Evolutionary conservation across 2,329 filamentous ascomycete genomes (phyloP), one percentile per base, ranked within the genome.

Genomic region (Ophiostoma himal-ulmi): DNA sequence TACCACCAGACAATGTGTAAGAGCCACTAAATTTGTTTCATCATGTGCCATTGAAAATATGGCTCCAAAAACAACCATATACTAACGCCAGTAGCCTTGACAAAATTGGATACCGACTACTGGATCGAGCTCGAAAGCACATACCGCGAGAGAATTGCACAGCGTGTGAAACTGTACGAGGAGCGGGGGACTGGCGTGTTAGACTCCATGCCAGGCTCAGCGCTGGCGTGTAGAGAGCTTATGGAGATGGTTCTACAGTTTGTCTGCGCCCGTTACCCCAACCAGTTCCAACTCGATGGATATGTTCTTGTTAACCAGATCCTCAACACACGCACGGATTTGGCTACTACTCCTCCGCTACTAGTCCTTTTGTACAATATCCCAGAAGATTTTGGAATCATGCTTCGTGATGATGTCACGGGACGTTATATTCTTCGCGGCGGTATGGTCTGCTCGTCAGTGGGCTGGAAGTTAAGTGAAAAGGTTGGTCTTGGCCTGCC

Each of bases 1-100:
- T 96, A 96, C 76, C 91, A 95, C 77, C 93, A 96, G 77, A 96
- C 92, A 0, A 96, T 96, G 93, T 91, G 92, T 94, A 85, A 75
- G 89, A 57, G 2, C n/a, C 7, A n/a, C 44, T 1, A 83, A 3
- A 30, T 30, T 30, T 30, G 30, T 30, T 30, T 30, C 30, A 30
- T 30, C 26, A 30, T 30, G 3, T 30, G 26, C 26, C 26, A 30
- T 30, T 30, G 26, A 30, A 30, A 1, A 1, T 1, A 30, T 30
- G 26, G 26, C 26, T 30, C 26, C 26, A 30, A 30, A 20, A 7
- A 4, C 44, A 48, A 8, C 44, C 6, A 48, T n/a, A 8, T 48
- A 48, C 44, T 48, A 48, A 48, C 17, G 6, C 17, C 7, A n/a
- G 17, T n/a, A 95, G 91, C 92, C 1, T 81, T 94, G 10, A 89